Base-by-base conservation (phyloP, 805 yeast genomes). In the Saccharomyces eubayanus region DNA sequence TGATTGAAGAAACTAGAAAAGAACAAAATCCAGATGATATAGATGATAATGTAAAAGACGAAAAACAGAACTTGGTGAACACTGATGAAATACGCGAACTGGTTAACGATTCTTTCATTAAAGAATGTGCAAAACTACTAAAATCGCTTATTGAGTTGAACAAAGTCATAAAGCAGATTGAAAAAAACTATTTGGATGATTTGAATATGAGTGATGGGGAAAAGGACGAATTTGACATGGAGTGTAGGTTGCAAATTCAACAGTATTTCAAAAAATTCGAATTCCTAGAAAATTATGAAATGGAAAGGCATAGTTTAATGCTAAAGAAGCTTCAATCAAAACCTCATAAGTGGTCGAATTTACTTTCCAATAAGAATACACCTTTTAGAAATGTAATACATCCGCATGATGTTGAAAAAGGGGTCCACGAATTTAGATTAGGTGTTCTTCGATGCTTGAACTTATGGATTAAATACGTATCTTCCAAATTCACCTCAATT, bases 141-240 rank as follows among this genome's bases (percentile, higher is more conserved):
- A 54, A 55, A 21, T 71, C 64, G 40, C 54, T 72, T 3, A 49
- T 48, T 11, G 73, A 70, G 47, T 59, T 73, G 24, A 58, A 59
- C 24, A 58, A 55, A 16, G 64, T 71, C 1, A 48, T 73, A 0
- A 51, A 31, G 14, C 52, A 61, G 1, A 57, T 72, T 3, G 65
- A 62, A 36, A 55, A 67, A 0, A 58, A 63, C 29, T 74, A 73
- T 50, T 51, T 66, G 48, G 51, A 51, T 48, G 64, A 51, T 50
- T 51, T 53, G 14, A 50, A 50, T 51, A 71, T 80, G 64, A 60
- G 76, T 28, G 73, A 74, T 30, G 72, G 68, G 9, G 84, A 81
- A 43, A 79, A 81, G 59, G 80, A 81, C 55, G 73, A 75, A 40
- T 74, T 83, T 24, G 87, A 82, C 58, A 77, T 80, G 49, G 82